Conservation (phyloP, 169 alveolate species). For the Cardiosporidium cionae region DNA sequence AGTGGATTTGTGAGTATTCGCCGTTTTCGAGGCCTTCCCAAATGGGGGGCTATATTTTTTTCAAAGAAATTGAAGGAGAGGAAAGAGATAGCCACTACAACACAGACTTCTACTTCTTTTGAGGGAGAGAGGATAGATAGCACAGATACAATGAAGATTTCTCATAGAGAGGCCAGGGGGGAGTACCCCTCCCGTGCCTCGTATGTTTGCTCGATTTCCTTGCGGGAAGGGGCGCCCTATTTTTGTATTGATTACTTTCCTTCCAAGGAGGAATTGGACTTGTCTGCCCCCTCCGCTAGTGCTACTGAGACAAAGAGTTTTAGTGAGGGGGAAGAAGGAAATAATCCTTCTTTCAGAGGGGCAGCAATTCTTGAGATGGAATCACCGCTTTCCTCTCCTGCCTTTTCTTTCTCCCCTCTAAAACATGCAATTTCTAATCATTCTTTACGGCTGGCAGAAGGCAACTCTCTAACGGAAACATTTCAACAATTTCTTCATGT, state of each 20-base stretch:
- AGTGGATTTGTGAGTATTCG: neutral
- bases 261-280: too few species aligned
- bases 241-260: neutral
- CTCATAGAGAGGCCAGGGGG: neutral
- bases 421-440: too few species aligned
- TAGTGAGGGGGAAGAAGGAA: neutral
- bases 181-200: neutral
- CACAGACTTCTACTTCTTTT: too few species aligned
- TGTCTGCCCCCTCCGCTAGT: neutral
- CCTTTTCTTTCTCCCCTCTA: neutral
- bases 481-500: too few species aligned
- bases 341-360: neutral
- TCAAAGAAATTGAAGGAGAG: neutral
- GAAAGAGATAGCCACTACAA: neutral
- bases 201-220: neutral
- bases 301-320: neutral
- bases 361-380: neutral
- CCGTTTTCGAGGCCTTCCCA: too few species aligned
- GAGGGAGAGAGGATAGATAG: too few species aligned
- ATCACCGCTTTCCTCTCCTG: neutral
- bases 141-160: neutral
- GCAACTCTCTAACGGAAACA: too few species aligned
- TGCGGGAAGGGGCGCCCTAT: neutral
- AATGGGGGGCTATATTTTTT: too few species aligned
- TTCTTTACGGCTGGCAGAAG: too few species aligned